Evolutionary conservation across 1,284 basidiomycete genomes (phyloP), one percentile per base, ranked within the genome.

Genomic region (Agroathelia rolfsii): DNA sequence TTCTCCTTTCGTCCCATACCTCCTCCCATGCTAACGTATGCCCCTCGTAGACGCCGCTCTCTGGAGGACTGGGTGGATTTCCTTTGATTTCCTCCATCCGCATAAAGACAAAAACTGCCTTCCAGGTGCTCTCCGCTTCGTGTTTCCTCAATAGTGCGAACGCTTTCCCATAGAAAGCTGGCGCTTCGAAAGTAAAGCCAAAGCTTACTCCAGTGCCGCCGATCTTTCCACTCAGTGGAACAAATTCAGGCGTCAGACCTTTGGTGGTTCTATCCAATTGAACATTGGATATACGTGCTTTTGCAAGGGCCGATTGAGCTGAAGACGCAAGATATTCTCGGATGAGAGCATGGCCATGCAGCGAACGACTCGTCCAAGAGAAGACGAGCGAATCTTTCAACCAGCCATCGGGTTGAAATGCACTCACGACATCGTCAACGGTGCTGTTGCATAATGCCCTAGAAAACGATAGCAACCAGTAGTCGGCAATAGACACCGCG

Each of bases 121-220:
- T 55, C 59, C 59, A 61, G 21, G 38, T 40, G n/a, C 41, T 41
- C 1, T 39, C 38, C 14, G 43, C 44, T 31, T 44, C 41, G 3
- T 53, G 41, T 3, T n/a, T n/a, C n/a, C 53, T 41, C 15, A 69
- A 52, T 6, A 52, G 51, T 6, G 58, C 50, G 18, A 52, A 58
- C 1, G 64, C 66, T 21, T 49, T 52, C 2, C 62, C 64, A 33
- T 42, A 43, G 2, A 53, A 53, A 8, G 52, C 39, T 3, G 45
- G 44, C 3, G 61, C 66, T 26, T 60, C 54, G 42, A 66, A 69
- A 1, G 46, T 54, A 46, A 69, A 62, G 3, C 53, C 58, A 9
- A 51, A 45, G 12, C 51, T 46, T 3, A 64, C 50, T 15, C 52
- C 50, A 2, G 47, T 33, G 16, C 52, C 50, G 2, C 46, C 33